phyloP scores from a whole-genome alignment of 768 basidiomycete species.

The Naematelia aurantialba region DNA sequence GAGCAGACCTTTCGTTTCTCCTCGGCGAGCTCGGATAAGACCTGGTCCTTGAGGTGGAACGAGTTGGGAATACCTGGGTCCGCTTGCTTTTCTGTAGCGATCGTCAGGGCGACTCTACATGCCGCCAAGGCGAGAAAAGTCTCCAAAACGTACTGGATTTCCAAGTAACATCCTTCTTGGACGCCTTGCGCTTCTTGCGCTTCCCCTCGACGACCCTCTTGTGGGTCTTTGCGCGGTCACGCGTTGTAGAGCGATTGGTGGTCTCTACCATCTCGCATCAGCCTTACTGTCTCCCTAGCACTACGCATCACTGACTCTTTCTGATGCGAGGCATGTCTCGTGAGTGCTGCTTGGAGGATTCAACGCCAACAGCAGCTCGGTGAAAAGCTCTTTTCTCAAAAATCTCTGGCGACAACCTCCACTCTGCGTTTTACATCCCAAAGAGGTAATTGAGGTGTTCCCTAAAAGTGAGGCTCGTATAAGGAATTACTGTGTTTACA shows the following conservation, averaged over 20 bases:
- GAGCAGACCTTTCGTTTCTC: conserved; percentile 66
- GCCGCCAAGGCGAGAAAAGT: background rate
- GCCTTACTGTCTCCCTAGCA: background rate
- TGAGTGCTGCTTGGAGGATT: conserved; percentile 1
- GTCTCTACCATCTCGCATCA: conserved; percentile 60
- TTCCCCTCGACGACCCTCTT: conserved; percentile 71
- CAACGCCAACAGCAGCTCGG: background rate
- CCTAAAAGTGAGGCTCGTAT: background rate
- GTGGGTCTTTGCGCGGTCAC: conserved; percentile 67
- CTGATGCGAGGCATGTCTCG: conserved; percentile 46
- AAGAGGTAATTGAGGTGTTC: background rate
- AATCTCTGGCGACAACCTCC: background rate
- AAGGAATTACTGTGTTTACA: conserved; percentile 21
- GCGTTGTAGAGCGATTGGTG: conserved; percentile 70
- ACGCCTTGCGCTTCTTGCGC: conserved; percentile 69
- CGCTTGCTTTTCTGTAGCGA: conserved; percentile 60
- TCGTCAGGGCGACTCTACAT: background rate
- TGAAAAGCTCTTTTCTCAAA: background rate
- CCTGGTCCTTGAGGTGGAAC: conserved; percentile 90
- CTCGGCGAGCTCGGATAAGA: conserved; percentile 83
- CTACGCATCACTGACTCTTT: conserved; percentile 39
- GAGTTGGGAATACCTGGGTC: conserved; percentile 91
- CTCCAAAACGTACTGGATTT: conserved; percentile 65
- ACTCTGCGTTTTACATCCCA: background rate
- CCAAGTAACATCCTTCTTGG: conserved; percentile 78